These are phyloP conservation scores for Aspergillus vadensis DNA, from an alignment of 2,329 filamentous ascomycete species.

Conservation along the genomic window DNA sequence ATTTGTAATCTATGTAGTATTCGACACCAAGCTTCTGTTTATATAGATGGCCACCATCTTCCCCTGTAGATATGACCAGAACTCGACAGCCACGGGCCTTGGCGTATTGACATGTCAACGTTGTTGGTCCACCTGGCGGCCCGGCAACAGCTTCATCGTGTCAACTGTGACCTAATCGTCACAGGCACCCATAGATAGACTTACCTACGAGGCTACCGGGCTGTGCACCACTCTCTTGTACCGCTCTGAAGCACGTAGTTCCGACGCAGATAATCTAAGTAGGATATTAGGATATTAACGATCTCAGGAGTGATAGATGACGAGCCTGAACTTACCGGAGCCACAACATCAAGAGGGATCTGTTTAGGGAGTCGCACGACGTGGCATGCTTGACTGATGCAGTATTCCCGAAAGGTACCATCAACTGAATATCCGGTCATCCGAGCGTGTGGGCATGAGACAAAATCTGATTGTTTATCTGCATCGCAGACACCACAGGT, in stretches of 20 bases:
- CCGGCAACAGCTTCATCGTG: neutral
- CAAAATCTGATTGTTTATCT: neutral
- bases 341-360: slow-evolving; percentile 3
- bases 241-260: slow-evolving; percentile 5
- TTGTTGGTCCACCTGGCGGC: neutral
- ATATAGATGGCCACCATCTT: neutral
- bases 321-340: neutral
- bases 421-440: slow-evolving; percentile 4
- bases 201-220: neutral
- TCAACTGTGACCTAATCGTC: neutral
- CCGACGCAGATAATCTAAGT: slow-evolving; percentile 3
- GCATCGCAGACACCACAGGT: slow-evolving; percentile 6
- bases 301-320: neutral
- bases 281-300: neutral
- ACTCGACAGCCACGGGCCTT: slow-evolving; percentile 8
- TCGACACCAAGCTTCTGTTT: slow-evolving; percentile 1
- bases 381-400: neutral
- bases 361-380: slow-evolving; percentile 3
- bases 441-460: neutral
- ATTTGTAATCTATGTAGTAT: slow-evolving; percentile 2
- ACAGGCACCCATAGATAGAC: neutral
- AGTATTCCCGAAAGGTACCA: slow-evolving; percentile 1
- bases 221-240: neutral
- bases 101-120: slow-evolving; percentile 9
- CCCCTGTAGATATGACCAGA: slow-evolving; percentile 1